Evolutionary conservation across 768 basidiomycete species (phyloP), one percentile per base, ranked within the genome.

Genomic region (Leccinum subgranulosum): DNA sequence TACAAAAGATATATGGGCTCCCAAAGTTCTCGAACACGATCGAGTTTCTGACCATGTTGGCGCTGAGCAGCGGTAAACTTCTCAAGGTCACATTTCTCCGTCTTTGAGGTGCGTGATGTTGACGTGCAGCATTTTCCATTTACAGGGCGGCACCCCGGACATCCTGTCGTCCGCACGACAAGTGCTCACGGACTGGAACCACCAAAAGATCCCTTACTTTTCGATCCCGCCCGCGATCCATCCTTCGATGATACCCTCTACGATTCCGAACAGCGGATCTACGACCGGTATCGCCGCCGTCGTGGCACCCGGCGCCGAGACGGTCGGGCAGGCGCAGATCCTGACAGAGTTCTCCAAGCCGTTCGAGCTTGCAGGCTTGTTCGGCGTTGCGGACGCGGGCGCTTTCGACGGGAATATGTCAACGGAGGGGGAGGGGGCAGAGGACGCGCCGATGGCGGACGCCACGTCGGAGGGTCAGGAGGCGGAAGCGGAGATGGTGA

Each of bases 161-260:
- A 71, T 95, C 31, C 83, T 87, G 46, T 79, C 88, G 6, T 83
- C 93, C 0, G 93, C 95, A 0, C 85, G 92, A 31, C 84, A 88
- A 12, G 81, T 98, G 25, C 73, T 98, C 1, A 83, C 78, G 50
- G 94, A 99, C 69, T 99, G 96, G 95, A 98, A 98, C 66, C 85
- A 92, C 57, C 94, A 97, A 70, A 95, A 94, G 68, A 96, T 98
- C 12, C 89, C 92, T 0, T 98, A 92, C 74, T 91, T 81, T 75
- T 92, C 93, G 23, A 23, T 23, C 23, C 23, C 23, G 2, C 23
- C 23, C 23, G 23, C 23, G 23, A 23, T 23, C 23, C 23, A 23
- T 23, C 23, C 23, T 23, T 23, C 23, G 23, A 23, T 23, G 23
- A 23, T 23, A 23, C 23, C 23, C 23, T 23, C 2, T 23, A 23